Evolutionary conservation across 139 green algal genomes (phyloP), one percentile per base, ranked within the genome.

Genomic region (Chlamydomonas urium): DNA sequence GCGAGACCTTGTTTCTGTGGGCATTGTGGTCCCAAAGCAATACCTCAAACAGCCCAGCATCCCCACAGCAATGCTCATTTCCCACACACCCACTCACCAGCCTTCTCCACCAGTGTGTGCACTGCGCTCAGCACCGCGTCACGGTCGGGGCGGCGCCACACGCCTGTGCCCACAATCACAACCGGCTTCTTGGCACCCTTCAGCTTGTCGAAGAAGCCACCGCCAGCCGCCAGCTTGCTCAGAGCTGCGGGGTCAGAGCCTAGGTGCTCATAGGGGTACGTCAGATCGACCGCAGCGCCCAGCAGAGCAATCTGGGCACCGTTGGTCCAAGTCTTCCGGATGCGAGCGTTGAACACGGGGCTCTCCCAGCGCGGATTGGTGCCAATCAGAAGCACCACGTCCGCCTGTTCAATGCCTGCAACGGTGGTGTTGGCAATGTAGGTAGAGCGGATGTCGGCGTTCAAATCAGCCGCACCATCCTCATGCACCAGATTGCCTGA

Each of bases 401-500:
- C 94, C 1, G 95, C 88, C n/a, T 87, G 26, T 73, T 99, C 94
- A 1, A 99, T 26, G 60, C 91, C 92, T 5, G 81, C 74, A 29
- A 99, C 80, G 2, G 83, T 90, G 32, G 89, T 90, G 86, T 97
- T 97, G 69, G 92, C 88, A 29, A 97, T 50, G 85, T 99, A 99
- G 47, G 75, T 87, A 69, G 82, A 91, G 47, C 95, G 85, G 53
- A 93, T 69, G 73, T 99, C 96, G 29, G 93, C 89, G 37, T 86
- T 67, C 34, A 84, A 60, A 53, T 69, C 83, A 31, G 69, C 38
- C 2, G 76, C 69, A 66, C 80, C 82, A 47, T 71, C 83, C 75
- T 94, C 89, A 53, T 87, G 77, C 72, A 76, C 48, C 42, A 87
- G 57, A 81, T 96, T 90, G 66, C 85, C 84, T 56, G 73, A 83